Evolutionary conservation across 768 basidiomycete species (phyloP).

Genomic region (Trametes sanguinea): DNA sequence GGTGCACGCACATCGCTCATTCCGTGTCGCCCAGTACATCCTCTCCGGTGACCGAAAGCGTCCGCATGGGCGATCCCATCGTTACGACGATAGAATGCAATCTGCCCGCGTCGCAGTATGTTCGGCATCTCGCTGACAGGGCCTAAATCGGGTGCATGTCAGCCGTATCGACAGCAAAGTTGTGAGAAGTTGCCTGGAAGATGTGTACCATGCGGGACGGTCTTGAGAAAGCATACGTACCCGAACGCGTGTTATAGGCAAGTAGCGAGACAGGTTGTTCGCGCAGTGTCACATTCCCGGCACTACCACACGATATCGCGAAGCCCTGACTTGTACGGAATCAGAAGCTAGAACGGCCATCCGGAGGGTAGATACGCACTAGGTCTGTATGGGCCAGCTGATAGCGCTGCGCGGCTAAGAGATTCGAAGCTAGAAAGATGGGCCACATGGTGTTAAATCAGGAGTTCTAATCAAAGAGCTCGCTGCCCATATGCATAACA

Average conservation of each 20-base stretch:
- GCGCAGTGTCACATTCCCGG: conserved; percentile 4
- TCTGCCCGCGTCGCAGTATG: conserved; percentile 8
- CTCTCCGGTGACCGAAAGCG: conserved; percentile 1
- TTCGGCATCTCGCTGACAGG: conserved; percentile 4
- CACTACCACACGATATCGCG: conserved; percentile 12
- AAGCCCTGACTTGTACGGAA: background rate
- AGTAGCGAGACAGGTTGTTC: background rate
- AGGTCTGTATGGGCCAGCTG: background rate
- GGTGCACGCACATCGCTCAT: conserved; percentile 7
- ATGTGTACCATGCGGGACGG: conserved; percentile 15
- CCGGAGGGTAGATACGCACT: conserved; percentile 14
- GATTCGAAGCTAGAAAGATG: conserved; percentile 2
- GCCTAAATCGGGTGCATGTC: conserved; percentile 12
- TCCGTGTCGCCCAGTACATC: background rate
- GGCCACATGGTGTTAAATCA: conserved; percentile 40
- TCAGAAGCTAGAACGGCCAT: conserved; percentile 11
- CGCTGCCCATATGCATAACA: background rate
- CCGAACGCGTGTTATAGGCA: background rate
- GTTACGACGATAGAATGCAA: conserved; percentile 5
- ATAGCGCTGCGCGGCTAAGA: conserved; percentile 5
- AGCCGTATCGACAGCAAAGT: conserved; percentile 5
- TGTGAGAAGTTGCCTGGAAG: conserved; percentile 2
- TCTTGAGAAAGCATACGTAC: conserved; percentile 13
- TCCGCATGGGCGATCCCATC: background rate
- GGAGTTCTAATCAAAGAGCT: conserved; percentile 23